A percentile compares a stretch with the other conserved stretches of the same genome.
Conservation (phyloP, 179 eudicot genomes). For the Beta corolliflora region DNA sequence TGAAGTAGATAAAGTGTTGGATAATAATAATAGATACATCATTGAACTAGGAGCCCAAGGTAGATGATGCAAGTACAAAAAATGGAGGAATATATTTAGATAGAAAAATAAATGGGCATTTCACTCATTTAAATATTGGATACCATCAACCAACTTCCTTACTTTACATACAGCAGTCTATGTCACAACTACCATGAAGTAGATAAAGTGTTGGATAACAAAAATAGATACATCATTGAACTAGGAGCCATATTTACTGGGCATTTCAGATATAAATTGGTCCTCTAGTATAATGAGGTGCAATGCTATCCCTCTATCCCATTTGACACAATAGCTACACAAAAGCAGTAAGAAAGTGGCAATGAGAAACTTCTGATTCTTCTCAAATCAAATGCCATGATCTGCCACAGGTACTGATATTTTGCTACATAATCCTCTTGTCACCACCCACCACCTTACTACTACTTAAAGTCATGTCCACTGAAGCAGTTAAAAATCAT, state of each 20-base stretch:
- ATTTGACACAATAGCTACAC: background rate
- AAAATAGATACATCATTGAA: background rate
- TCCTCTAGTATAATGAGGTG: background rate
- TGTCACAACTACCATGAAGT: background rate
- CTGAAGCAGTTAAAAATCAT: slow-evolving; percentile 1
- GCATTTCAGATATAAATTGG: background rate
- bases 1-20: background rate
- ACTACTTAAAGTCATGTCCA: background rate
- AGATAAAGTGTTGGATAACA: background rate
- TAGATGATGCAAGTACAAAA: too few relatives aligned
- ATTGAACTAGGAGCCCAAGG: background rate
- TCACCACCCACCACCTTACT: background rate
- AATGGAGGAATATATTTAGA: too few relatives aligned
- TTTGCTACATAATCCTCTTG: background rate
- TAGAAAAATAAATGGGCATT: background rate
- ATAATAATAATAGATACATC: background rate
- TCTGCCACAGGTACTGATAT: background rate
- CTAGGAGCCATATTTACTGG: background rate
- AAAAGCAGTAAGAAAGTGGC: background rate
- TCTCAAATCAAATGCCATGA: background rate
- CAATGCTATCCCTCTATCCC: slow-evolving; percentile 7
- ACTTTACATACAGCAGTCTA: too few relatives aligned
- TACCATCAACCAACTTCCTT: background rate
- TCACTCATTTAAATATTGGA: background rate
- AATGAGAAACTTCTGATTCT: background rate